phyloP scores from a whole-genome alignment of 2,329 filamentous ascomycete genomes.

The Hypoxylon sp. region DNA sequence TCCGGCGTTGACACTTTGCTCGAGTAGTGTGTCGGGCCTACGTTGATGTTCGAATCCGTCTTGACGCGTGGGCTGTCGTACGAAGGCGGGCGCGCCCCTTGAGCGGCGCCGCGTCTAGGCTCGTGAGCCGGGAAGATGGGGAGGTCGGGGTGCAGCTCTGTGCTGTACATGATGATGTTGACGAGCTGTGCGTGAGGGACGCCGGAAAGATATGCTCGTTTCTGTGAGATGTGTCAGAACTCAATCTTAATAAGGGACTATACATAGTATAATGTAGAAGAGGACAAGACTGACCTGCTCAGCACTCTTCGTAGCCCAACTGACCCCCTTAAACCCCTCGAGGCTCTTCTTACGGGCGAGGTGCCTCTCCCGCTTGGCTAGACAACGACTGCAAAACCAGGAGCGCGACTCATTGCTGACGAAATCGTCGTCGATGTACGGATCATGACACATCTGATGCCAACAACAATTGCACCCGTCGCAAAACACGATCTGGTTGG shows the following conservation, averaged over 20 bases:
- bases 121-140: conserved; percentile 69
- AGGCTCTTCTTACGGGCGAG: conserved; percentile 56
- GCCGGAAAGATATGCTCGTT: conserved; percentile 71
- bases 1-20: conserved; percentile 38
- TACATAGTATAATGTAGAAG: not conserved
- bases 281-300: conserved; percentile 54
- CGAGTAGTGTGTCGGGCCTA: conserved; percentile 33
- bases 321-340: conserved; percentile 52
- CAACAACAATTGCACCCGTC: conserved; percentile 83
- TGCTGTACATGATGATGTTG: conserved; percentile 72
- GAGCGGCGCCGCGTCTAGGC: conserved; percentile 38
- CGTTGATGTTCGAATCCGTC: conserved; percentile 26
- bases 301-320: conserved; percentile 55
- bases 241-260: not conserved
- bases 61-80: conserved; percentile 28
- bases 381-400: conserved; percentile 78
- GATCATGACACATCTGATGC: conserved; percentile 86
- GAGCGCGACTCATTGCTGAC: conserved; percentile 74
- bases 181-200: conserved; percentile 73
- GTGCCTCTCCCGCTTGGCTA: conserved; percentile 60
- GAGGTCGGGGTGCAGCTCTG: conserved; percentile 71
- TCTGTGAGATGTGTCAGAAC: conserved; percentile 56
- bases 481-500: conserved; percentile 87
- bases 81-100: conserved; percentile 23
- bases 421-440: conserved; percentile 76